A percentile compares a stretch with the other conserved stretches of the same genome.
Conservation (phyloP, 352 stramenopile species). For the Phytophthora pistaciae region DNA sequence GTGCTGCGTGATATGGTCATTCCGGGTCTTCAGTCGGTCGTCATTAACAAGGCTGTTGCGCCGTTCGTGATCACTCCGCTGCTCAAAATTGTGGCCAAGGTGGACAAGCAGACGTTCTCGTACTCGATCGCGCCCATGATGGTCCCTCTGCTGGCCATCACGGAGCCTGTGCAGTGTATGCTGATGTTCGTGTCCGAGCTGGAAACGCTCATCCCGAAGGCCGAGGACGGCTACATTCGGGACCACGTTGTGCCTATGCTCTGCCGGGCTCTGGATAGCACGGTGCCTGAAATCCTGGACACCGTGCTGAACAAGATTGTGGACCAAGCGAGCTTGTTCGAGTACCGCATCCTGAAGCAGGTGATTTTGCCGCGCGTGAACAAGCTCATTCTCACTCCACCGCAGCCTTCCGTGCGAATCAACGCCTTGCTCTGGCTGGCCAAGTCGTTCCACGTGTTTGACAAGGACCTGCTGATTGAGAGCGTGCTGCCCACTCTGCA, state of each 20-base stretch:
- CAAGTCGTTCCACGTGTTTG: constrained; percentile 91
- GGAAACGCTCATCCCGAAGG: constrained; percentile 84
- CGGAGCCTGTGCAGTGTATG: constrained; percentile 91
- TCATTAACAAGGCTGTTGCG: constrained; percentile 89
- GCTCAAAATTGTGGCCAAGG: constrained; percentile 89
- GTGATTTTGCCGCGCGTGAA: constrained; percentile 88
- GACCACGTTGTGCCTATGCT: constrained; percentile 91
- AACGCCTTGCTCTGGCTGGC: constrained; percentile 88
- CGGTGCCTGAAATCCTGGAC: constrained; percentile 87
- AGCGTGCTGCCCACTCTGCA: constrained; percentile 82
- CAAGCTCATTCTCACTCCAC: constrained; percentile 86
- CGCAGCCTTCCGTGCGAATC: constrained; percentile 85
- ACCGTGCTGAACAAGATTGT: constrained; percentile 91
- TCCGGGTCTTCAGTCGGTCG: constrained; percentile 75
- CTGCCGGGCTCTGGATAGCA: constrained; percentile 84
- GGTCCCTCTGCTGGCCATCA: constrained; percentile 80
- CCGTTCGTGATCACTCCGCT: constrained; percentile 90
- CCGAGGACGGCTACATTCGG: constrained; percentile 89
- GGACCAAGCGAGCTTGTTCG: constrained; percentile 87
- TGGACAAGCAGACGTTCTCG: constrained; percentile 88
- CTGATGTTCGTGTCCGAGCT: constrained; percentile 92
- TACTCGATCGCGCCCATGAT: constrained; percentile 85
- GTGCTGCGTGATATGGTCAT: constrained; percentile 89
- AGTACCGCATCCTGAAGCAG: constrained; percentile 91
- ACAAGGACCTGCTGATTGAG: constrained; percentile 88